Evolutionary conservation across 116 monocot species (phyloP), one percentile per base, ranked within the genome.

Genomic region (Dioscorea cayenensis): DNA sequence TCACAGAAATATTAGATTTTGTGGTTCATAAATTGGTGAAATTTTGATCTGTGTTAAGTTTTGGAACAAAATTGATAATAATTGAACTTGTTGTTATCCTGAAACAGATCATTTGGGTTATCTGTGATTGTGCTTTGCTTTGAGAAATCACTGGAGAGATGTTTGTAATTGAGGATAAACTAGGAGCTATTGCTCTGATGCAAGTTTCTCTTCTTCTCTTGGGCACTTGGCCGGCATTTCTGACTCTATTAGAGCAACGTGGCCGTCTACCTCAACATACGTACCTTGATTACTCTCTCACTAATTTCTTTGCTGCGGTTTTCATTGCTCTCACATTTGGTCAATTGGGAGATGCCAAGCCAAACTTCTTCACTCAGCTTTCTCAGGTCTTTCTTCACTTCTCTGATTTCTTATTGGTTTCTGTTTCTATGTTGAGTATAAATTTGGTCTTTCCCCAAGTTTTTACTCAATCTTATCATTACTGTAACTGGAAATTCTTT

Each of bases 201-300:
- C 72, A 90, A 65, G 90, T 78, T 76, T 75, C 94, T 38, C 80
- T 90, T 63, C 10, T 90, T 6, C 85, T 94, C 67, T 78, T 94
- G 81, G 94, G 94, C 21, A 94, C 94, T 50, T 94, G 90, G 90
- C 94, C 94, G 66, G 94, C 94, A 70, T 52, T 90, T 72, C 65
- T 94, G 67, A 90, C 88, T 60, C 79, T 94, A 3, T 60, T 94
- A 21, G 90, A 90, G 78, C 75, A 77, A 73, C 82, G 90, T 48
- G 94, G 94, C 35, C 90, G 94, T 60, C 90, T 94, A 18, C 90
- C 90, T 63, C 94, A 94, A 72, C 94, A 94, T 29, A 88, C 90
- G 13, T 94, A 90, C 65, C 88, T 94, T 17, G 94, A 94, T 77
- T 94, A 94, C 81, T 94, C 90, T 28, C 73, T 90, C 52, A 94